phyloP scores from a whole-genome alignment of 2,329 filamentous ascomycete genomes.

The Neopestalotiopsis clavispora region DNA sequence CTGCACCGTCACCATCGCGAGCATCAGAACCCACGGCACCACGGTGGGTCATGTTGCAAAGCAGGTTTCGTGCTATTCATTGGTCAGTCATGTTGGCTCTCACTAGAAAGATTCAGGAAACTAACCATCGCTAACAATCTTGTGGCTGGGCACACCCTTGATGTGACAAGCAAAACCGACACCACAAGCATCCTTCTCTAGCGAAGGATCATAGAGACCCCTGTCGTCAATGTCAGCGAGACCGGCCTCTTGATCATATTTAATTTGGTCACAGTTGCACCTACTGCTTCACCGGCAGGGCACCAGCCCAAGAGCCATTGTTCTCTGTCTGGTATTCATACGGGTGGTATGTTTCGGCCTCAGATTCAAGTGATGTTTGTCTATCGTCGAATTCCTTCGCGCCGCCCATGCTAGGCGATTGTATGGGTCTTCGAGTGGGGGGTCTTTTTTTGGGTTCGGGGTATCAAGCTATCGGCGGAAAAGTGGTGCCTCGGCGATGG shows the following conservation, averaged over 20 bases:
- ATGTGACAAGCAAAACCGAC: conserved; percentile 99
- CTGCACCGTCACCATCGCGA: conserved; percentile 95
- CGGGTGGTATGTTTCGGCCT: conserved; percentile 64
- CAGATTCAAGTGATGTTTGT: conserved; percentile 65
- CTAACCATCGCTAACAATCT: conserved; percentile 97
- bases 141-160: conserved; percentile 96
- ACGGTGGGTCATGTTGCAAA: conserved; percentile 99
- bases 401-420: conserved; percentile 73
- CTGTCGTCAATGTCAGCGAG: conserved; percentile 33
- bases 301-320: conserved; percentile 88
- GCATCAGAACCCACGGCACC: conserved; percentile 97
- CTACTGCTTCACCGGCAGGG: conserved; percentile 92
- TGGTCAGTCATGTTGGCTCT: conserved; percentile 2
- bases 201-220: conserved; percentile 92
- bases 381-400: conserved; percentile 71
- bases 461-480: conserved; percentile 22
- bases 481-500: conserved; percentile 17
- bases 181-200: conserved; percentile 99
- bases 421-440: conserved; percentile 26
- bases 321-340: conserved; percentile 91
- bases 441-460: conserved; percentile 16
- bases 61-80: conserved; percentile 77
- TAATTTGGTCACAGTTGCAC: conserved; percentile 29
- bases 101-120: conserved; percentile 21
- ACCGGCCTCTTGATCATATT: conserved; percentile 22